These are phyloP conservation scores for Haplosporangium gracile DNA, from an alignment of 192 early-diverging fungal species.

Conservation along the genomic window DNA sequence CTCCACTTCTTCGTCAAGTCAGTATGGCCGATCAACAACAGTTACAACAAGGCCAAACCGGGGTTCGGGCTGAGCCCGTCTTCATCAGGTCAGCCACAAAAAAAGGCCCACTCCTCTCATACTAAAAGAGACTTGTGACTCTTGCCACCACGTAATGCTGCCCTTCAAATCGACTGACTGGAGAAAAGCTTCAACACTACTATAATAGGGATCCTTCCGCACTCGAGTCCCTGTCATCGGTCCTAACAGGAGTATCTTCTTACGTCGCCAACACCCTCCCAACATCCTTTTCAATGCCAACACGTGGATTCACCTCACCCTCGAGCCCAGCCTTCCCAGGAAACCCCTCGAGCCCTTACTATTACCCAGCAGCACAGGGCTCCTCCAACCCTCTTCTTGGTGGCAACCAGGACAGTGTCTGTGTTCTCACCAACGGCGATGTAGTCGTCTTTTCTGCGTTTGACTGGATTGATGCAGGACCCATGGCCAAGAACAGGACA, in stretches of 20 bases:
- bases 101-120: neutral
- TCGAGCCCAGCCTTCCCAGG: conserved; percentile 29
- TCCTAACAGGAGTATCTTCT: conserved; percentile 70
- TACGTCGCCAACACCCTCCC: conserved; percentile 75
- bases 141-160: neutral
- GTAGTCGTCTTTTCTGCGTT: conserved; percentile 45
- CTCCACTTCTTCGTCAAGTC: neutral
- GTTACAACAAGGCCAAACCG: conserved; percentile 23
- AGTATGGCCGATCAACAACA: conserved; percentile 27
- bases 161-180: neutral
- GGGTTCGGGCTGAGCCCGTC: conserved; percentile 64
- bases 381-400: conserved; percentile 30
- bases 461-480: conserved; percentile 49
- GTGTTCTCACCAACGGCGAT: conserved; percentile 44
- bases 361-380: conserved; percentile 34
- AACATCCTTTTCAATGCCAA: conserved; percentile 45
- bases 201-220: conserved; percentile 71
- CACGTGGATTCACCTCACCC: conserved; percentile 41
- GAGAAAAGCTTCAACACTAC: neutral
- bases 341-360: conserved; percentile 23
- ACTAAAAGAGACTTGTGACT: neutral
- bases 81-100: conserved; percentile 58
- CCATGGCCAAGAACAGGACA: conserved; percentile 17
- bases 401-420: conserved; percentile 38
- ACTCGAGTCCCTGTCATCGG: conserved; percentile 71